These are phyloP conservation scores for Eucalyptus tenuipes DNA, from an alignment of 345 rosid genomes.

Conservation along the genomic window DNA sequence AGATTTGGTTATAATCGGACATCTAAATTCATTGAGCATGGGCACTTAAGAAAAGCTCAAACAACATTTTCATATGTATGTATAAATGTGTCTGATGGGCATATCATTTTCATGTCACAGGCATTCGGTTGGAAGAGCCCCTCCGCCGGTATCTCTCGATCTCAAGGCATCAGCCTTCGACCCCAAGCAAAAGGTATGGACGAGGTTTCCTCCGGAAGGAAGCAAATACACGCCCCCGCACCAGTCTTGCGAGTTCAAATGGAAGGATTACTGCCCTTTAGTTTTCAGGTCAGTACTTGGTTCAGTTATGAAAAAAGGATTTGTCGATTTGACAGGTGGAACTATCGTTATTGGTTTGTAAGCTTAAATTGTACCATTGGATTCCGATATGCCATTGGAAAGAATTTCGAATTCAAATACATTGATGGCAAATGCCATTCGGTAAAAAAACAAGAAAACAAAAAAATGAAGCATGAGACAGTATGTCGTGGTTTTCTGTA, in stretches of 20 bases:
- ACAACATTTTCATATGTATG: not conserved
- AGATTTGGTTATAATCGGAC: not conserved
- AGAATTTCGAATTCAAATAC: not conserved
- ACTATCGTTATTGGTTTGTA: not conserved
- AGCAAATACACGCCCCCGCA: constrained; percentile 90
- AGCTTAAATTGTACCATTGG: not conserved
- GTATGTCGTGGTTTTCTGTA: not conserved
- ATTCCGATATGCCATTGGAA: not conserved
- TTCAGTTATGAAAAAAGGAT: not conserved
- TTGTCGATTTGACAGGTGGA: not conserved
- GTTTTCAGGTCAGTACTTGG: constrained; percentile 63
- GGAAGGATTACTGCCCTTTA: constrained; percentile 98
- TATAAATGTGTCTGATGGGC: not conserved
- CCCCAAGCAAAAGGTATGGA: constrained; percentile 90
- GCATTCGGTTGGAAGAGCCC: constrained; percentile 85
- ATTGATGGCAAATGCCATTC: not conserved
- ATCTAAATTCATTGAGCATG: not conserved
- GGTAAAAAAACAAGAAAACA: not conserved
- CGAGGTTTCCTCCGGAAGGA: constrained; percentile 88
- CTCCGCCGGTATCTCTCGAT: constrained; percentile 62
- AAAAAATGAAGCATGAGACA: not conserved
- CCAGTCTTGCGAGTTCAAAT: constrained; percentile 69
- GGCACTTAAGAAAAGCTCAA: not conserved
- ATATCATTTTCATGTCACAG: not conserved
- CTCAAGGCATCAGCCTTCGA: constrained; percentile 87